Evolutionary conservation across 2,329 filamentous ascomycete species (phyloP), one percentile per base, ranked within the genome.

Genomic region (Fusarium tupiense): DNA sequence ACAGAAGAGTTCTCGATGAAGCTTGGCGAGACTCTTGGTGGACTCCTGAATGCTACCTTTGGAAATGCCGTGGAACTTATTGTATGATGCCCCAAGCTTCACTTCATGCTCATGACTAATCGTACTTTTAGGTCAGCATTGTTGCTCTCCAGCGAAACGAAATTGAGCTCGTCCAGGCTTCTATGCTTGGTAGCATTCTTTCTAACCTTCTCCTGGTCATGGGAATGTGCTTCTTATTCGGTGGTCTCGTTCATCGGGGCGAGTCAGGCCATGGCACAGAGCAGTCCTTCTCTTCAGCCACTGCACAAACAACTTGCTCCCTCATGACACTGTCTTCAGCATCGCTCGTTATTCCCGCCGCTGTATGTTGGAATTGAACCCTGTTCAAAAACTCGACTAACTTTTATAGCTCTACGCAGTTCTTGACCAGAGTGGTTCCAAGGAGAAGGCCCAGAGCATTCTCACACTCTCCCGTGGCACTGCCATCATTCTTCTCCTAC

Each of bases 81-180:
- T 84, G 93, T 93, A 82, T 72, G 88, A 80, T 52, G n/a, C 58
- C 44, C 43, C 37, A 33, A 5, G 13, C n/a, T 37, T 41, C 8
- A 41, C 17, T 14, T 46, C 37, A 20, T 26, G 16, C 16, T 38
- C 22, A 50, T 35, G 29, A 61, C 73, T 74, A 72, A 79, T 58
- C 44, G 10, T 3, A 19, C n/a, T 1, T 1, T 24, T 80, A 96
- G 93, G 94, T 97, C 81, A 97, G 94, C 82, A 96, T 98, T 77
- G 93, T 98, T 73, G 96, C 96, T 24, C 88, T 99, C 52, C 90
- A 87, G 75, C 91, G 96, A 77, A 91, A 91, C 72, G 93, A 98
- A 84, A 97, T 98, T 80, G 92, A 96, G 78, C 95, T 98, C 74
- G 96, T 98, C n/a, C 96, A 98, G 85, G 93, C 96, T 26, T 97